phyloP scores from a whole-genome alignment of 352 stramenopile genomes.

The Phytophthora ohioensis region DNA sequence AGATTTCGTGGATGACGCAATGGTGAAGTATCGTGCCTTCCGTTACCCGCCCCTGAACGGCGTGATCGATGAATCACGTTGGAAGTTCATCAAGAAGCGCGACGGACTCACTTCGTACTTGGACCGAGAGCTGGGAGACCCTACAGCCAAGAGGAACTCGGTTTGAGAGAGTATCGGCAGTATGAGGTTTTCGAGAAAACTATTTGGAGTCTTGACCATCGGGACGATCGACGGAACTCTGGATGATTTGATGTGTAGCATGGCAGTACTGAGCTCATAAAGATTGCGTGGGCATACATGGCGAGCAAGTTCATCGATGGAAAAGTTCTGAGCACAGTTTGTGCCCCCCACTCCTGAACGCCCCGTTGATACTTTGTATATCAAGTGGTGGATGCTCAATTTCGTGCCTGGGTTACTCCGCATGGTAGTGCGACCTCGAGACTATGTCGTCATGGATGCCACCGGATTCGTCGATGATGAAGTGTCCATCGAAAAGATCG shows the following conservation, averaged over 20 bases:
- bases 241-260: constrained; percentile 67
- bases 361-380: constrained; percentile 57
- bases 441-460: constrained; percentile 65
- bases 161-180: constrained; percentile 28
- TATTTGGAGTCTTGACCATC: constrained; percentile 39
- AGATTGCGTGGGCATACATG: constrained; percentile 61
- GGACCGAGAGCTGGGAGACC: constrained; percentile 33
- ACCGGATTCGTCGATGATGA: constrained; percentile 47
- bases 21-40: constrained; percentile 57
- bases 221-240: constrained; percentile 44
- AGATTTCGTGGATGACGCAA: constrained; percentile 52
- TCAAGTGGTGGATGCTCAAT: constrained; percentile 71
- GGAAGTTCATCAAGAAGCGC: constrained; percentile 62
- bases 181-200: constrained; percentile 44
- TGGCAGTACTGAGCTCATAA: constrained; percentile 55
- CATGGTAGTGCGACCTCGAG: constrained; percentile 49
- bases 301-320: constrained; percentile 59
- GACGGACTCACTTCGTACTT: constrained; percentile 34
- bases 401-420: constrained; percentile 33
- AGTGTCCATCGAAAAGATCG: constrained; percentile 46
- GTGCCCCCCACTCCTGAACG: constrained; percentile 37
- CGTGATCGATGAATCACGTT: constrained; percentile 50
- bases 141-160: constrained; percentile 10
- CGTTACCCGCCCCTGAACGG: constrained; percentile 34
- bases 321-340: constrained; percentile 46